A percentile compares a stretch with the other conserved stretches of the same genome.
Conservation (phyloP, 192 early-diverging fungal genomes). For the Rhizoclosmatium sp. region DNA sequence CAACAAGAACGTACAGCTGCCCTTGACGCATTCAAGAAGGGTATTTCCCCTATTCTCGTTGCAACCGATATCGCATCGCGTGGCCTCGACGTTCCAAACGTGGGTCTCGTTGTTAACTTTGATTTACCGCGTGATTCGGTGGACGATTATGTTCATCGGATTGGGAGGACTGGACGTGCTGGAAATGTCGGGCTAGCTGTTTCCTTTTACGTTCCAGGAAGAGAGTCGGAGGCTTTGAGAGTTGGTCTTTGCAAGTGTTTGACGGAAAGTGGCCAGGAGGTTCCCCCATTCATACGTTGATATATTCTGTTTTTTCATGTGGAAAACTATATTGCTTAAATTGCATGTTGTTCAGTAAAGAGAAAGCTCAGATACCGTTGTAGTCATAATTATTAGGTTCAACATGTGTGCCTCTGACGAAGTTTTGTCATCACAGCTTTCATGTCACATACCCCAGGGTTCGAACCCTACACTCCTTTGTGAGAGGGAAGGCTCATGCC, state of each 20-base stretch:
- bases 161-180: slow-evolving; percentile 70
- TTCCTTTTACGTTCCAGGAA: neutral
- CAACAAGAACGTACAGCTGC: slow-evolving; percentile 89
- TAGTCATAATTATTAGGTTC: neutral
- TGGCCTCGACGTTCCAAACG: slow-evolving; percentile 71
- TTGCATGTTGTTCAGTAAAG: neutral
- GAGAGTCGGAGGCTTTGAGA: neutral
- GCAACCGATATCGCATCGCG: slow-evolving; percentile 89
- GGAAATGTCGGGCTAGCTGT: slow-evolving; percentile 11
- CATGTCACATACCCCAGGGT: too few species aligned
- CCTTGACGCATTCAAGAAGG: slow-evolving; percentile 72
- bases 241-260: slow-evolving; percentile 50
- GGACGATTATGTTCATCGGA: slow-evolving; percentile 89
- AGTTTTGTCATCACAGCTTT: slow-evolving; percentile 7
- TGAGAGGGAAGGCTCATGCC: too few species aligned
- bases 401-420: neutral
- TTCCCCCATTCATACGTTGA: slow-evolving; percentile 15
- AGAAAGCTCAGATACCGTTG: slow-evolving; percentile 9
- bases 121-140: slow-evolving; percentile 88
- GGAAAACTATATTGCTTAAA: neutral
- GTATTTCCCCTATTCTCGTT: slow-evolving; percentile 72
- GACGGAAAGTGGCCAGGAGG: slow-evolving; percentile 62
- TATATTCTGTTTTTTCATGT: too few species aligned
- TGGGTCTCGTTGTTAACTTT: slow-evolving; percentile 79
- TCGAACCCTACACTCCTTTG: too few species aligned